Evolutionary conservation across 176 grass and related monocot species (phyloP), one percentile per base, ranked within the genome.

Genomic region (Hordeum vulgare): DNA sequence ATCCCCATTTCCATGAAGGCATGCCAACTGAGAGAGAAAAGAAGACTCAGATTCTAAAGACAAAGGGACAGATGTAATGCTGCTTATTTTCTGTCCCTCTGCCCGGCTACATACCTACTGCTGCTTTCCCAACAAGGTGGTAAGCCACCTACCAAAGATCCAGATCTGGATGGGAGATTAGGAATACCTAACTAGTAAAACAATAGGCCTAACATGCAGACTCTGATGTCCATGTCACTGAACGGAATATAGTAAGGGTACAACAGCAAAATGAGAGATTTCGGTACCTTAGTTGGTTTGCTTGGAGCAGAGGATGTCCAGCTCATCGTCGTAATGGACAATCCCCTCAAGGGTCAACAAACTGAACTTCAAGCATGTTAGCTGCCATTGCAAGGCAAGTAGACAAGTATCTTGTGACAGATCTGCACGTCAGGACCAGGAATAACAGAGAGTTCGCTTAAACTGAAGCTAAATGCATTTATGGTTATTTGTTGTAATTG

Each of bases 201-300:
- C 31, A 82, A 64, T 63, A 64, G 37, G 63, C 71, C 71, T 90
- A 83, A 86, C 65, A 83, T 83, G 84, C 45, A 83, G 27, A n/a
- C n/a, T 61, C 79, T 67, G 66, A 79, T 12, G 36, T 66, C 59
- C 54, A 47, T 40, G 74, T 49, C 66, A 83, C 58, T 14, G 28
- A 82, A 67, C 17, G 4, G 29, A 66, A 86, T 86, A 83, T 60
- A 79, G 73, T 60, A 83, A 11, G 24, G 59, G 54, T 18, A 64
- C 23, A 78, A 17, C n/a, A 71, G 72, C 41, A 29, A 35, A 72
- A 56, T 7, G 9, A 76, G 17, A 20, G 3, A 62, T 39, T 41
- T 58, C 45, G 1, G n/a, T 90, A 78, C 83, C 79, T 82, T 27
- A 21, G 78, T 81, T 65, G 8, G 56, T 81, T 78, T 82, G n/a